phyloP scores from a whole-genome alignment of 2,329 filamentous ascomycete genomes.

The Ceratocystiopsis minuta region DNA sequence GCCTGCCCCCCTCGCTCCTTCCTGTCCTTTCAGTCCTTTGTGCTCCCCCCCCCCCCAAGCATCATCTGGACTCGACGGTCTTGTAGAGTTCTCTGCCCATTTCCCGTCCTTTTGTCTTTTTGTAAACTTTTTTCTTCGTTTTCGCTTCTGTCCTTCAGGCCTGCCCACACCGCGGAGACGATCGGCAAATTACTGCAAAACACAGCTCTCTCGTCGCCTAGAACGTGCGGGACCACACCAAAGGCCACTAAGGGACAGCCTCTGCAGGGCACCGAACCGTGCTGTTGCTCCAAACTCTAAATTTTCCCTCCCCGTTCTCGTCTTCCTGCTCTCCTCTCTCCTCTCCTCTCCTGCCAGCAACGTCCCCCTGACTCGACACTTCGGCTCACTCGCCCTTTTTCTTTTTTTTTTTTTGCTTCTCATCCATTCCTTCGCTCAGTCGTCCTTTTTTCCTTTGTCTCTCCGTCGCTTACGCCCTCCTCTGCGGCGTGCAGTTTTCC shows the following conservation, averaged over 20 bases:
- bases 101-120: not conserved
- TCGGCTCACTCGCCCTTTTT: not conserved
- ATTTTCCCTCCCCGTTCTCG: not conserved
- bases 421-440: not conserved
- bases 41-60: not conserved
- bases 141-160: not conserved
- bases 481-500: no score
- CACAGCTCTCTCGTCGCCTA: not conserved
- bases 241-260: no score
- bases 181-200: no score
- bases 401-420: not conserved
- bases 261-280: no score
- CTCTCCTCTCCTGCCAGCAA: not conserved
- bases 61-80: not conserved
- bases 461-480: not conserved
- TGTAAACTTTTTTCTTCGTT: slow-evolving; percentile 4
- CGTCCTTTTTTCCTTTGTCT: not conserved
- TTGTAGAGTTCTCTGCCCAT: slow-evolving; percentile 2
- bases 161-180: not conserved
- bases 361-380: not conserved
- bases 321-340: not conserved
- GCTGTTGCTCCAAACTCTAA: no score
- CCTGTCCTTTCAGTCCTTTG: not conserved
- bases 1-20: slow-evolving; percentile 1
- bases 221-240: no score